Percentiles rank a stretch among this genome's conserved stretches.
phyloP scores from a whole-genome alignment of 169 alveolate genomes.

The Blepharisma undulans region DNA sequence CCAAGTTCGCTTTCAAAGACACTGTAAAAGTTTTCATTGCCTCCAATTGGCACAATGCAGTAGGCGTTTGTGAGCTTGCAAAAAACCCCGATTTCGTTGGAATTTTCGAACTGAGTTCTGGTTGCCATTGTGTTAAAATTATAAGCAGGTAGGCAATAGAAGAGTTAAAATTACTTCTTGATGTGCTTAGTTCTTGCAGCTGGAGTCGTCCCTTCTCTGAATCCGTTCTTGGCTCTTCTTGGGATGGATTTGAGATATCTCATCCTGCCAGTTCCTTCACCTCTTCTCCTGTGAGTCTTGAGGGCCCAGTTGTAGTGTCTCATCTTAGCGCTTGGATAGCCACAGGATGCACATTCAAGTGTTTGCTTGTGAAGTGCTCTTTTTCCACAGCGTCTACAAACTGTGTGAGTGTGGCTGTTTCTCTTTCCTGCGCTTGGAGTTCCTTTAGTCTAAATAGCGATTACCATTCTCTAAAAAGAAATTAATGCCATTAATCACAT shows the following conservation, averaged over 20 bases:
- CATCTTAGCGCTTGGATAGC: constrained; percentile 93
- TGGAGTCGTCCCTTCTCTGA: constrained; percentile 94
- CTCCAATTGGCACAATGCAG: constrained; percentile 95
- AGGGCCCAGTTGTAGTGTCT: constrained; percentile 95
- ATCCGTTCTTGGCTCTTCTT: constrained; percentile 95
- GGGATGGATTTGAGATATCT: constrained; percentile 94
- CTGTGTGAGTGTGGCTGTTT: constrained; percentile 95
- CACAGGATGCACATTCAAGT: constrained; percentile 96
- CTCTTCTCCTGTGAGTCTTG: constrained; percentile 95
- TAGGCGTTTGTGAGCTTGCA: constrained; percentile 95
- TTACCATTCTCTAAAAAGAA: background rate
- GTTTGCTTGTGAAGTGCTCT: constrained; percentile 94
- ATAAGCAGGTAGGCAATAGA: background rate
- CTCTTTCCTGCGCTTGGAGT: constrained; percentile 97
- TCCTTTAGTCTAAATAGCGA: constrained; percentile 82
- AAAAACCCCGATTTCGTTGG: constrained; percentile 98
- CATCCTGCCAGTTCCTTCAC: constrained; percentile 98
- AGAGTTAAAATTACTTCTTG: constrained; percentile 7
- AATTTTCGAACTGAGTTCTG: constrained; percentile 93
- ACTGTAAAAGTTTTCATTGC: constrained; percentile 95
- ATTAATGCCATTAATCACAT: background rate
- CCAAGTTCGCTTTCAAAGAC: constrained; percentile 95
- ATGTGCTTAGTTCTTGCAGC: constrained; percentile 28
- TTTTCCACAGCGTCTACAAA: constrained; percentile 95
- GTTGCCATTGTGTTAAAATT: constrained; percentile 34